phyloP scores from a whole-genome alignment of 257 asterid species.

The Capsicum pubescens region DNA sequence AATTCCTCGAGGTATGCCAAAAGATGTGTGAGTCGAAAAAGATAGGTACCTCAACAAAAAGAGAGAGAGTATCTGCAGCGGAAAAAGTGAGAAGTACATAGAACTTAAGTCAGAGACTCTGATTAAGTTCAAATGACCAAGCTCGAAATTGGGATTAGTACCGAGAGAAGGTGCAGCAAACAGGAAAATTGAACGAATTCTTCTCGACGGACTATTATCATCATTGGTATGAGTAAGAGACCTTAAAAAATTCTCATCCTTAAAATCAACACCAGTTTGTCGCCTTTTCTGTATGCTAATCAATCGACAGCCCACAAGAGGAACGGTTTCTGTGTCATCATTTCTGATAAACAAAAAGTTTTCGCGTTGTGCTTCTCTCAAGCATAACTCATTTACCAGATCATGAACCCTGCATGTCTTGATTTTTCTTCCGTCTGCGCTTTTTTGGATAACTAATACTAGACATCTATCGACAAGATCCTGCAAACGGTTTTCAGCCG shows the following conservation, averaged over 20 bases:
- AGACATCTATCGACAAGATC: neutral
- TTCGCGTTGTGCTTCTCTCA: constrained; percentile 5
- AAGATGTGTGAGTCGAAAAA: no score
- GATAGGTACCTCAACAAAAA: no score
- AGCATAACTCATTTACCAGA: constrained; percentile 30
- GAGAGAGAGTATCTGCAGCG: no score
- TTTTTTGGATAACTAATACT: neutral
- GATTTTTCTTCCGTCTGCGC: constrained; percentile 17
- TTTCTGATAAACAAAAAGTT: neutral
- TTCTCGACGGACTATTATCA: neutral
- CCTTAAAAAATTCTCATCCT: neutral
- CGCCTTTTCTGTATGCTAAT: no score
- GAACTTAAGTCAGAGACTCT: neutral
- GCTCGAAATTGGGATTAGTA: no score
- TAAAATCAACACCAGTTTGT: neutral
- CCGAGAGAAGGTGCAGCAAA: no score
- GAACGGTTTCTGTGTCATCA: neutral
- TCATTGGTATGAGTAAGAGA: neutral
- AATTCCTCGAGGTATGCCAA: no score
- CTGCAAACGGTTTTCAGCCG: no score
- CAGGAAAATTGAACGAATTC: no score
- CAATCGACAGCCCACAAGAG: no score
- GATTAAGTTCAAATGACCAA: neutral
- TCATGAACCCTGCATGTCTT: constrained; percentile 35
- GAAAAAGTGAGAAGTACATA: no score